These are phyloP conservation scores for Zymoseptoria brevis DNA, from an alignment of 2,329 filamentous ascomycete species.

Conservation along the genomic window DNA sequence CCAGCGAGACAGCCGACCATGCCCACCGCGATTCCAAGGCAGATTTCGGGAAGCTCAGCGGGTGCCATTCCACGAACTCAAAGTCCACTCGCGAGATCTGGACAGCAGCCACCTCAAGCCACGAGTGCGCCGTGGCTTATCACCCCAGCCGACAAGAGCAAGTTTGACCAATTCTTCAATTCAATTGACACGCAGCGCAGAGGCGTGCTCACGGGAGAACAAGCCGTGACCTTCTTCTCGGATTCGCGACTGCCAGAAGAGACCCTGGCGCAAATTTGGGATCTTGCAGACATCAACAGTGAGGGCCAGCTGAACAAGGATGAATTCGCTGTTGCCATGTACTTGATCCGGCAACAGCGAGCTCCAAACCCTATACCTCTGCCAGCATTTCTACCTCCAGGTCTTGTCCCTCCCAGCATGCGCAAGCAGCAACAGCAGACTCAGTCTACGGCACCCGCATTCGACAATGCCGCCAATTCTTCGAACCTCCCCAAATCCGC, in stretches of 20 bases:
- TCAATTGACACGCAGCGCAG: constrained; percentile 72
- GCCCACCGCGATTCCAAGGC: constrained; percentile 61
- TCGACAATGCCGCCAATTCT: constrained; percentile 39
- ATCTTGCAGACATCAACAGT: constrained; percentile 87
- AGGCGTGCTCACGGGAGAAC: constrained; percentile 85
- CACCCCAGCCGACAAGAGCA: constrained; percentile 70
- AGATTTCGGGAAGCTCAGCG: constrained; percentile 58
- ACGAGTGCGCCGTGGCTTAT: constrained; percentile 72
- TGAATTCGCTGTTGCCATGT: constrained; percentile 96
- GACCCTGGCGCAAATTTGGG: constrained; percentile 88
- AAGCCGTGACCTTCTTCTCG: constrained; percentile 88
- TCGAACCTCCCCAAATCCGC: constrained; percentile 62
- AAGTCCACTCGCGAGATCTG: constrained; percentile 47
- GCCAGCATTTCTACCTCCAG: constrained; percentile 69
- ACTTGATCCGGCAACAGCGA: constrained; percentile 84
- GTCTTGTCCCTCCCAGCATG: constrained; percentile 79
- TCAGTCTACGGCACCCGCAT: constrained; percentile 46
- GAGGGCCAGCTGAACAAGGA: constrained; percentile 78
- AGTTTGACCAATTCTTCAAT: constrained; percentile 80
- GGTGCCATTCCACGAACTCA: constrained; percentile 48
- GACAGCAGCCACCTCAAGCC: constrained; percentile 45
- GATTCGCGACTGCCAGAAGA: constrained; percentile 87
- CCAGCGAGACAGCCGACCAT: constrained; percentile 21
- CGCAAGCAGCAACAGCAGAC: constrained; percentile 53
- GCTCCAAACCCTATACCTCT: constrained; percentile 60